Percentiles rank a stretch among this genome's conserved stretches.
Evolutionary conservation across 495 filamentous ascomycete genomes (phyloP).

Genomic region (Penicillium soppii): DNA sequence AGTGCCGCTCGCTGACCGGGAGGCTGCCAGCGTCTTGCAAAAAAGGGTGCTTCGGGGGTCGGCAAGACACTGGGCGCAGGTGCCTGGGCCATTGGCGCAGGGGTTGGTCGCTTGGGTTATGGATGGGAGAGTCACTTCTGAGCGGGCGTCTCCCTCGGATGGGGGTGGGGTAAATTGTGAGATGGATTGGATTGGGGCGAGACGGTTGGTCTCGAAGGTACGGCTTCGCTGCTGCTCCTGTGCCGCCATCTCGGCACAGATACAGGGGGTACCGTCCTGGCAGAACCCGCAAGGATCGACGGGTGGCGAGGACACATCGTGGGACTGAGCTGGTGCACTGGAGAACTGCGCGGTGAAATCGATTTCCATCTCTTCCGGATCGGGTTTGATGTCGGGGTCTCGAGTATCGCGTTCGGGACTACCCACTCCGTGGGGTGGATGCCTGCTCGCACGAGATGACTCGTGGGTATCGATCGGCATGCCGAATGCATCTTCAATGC

Average conservation of each 20-base stretch:
- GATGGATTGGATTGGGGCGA: conserved; percentile 48
- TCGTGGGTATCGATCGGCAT: conserved; percentile 34
- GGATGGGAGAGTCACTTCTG: conserved; percentile 42
- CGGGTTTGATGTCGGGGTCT: conserved; percentile 46
- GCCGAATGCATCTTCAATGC: conserved; percentile 66
- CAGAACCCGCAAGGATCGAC: conserved; percentile 85
- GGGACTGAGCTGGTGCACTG: conserved; percentile 35
- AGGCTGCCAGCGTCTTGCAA: conserved; percentile 79
- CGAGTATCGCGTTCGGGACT: conserved; percentile 31
- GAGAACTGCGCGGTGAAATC: conserved; percentile 71
- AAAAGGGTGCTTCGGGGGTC: conserved; percentile 82
- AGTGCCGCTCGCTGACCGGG: conserved; percentile 47
- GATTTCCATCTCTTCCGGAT: conserved; percentile 66
- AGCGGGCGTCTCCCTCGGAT: conserved; percentile 61
- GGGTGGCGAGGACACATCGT: conserved; percentile 37
- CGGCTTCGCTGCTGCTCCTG: conserved; percentile 39
- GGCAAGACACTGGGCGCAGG: conserved; percentile 73
- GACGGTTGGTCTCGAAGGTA: conserved; percentile 43
- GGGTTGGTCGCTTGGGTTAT: conserved; percentile 48
- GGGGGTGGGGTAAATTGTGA: conserved; percentile 68
- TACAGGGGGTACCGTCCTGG: conserved; percentile 77
- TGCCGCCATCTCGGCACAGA: conserved; percentile 73
- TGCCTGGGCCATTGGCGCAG: conserved; percentile 72
- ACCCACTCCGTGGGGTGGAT: conserved; percentile 28
- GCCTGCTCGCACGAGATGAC: conserved; percentile 27